These are phyloP conservation scores for Lentinula novae-zelandiae DNA, from an alignment of 1,284 basidiomycete species.

Conservation along the genomic window DNA sequence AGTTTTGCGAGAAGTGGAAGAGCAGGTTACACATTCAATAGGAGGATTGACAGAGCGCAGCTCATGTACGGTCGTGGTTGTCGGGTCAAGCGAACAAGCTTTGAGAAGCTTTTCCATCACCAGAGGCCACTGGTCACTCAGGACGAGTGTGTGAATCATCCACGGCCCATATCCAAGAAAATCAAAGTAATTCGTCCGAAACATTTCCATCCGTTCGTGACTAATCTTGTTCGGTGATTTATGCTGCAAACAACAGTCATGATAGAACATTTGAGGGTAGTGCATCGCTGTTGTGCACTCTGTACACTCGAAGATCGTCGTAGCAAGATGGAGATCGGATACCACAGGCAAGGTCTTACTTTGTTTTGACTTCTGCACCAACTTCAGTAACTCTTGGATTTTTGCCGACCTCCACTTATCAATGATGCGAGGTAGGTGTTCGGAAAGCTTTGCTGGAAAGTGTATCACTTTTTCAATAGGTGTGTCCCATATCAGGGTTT, in stretches of 20 bases:
- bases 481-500: too few species aligned
- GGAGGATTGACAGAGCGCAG: background rate
- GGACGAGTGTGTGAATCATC: background rate
- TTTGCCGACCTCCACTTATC: too few species aligned
- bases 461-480: too few species aligned
- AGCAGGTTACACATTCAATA: conserved; percentile 1
- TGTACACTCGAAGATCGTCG: too few species aligned
- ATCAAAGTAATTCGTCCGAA: background rate
- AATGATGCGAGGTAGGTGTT: too few species aligned
- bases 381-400: too few species aligned
- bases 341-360: too few species aligned
- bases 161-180: background rate
- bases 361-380: too few species aligned
- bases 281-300: background rate
- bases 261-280: background rate
- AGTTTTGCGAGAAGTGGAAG: background rate
- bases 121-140: too few species aligned
- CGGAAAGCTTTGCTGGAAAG: too few species aligned
- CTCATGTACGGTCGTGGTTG: background rate
- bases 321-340: too few species aligned
- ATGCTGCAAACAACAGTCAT: background rate
- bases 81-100: background rate
- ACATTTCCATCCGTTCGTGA: background rate
- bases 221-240: background rate
- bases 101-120: background rate